Evolutionary conservation across 1,139 yeast genomes (phyloP).

Genomic region (Arxiozyma bovina): DNA sequence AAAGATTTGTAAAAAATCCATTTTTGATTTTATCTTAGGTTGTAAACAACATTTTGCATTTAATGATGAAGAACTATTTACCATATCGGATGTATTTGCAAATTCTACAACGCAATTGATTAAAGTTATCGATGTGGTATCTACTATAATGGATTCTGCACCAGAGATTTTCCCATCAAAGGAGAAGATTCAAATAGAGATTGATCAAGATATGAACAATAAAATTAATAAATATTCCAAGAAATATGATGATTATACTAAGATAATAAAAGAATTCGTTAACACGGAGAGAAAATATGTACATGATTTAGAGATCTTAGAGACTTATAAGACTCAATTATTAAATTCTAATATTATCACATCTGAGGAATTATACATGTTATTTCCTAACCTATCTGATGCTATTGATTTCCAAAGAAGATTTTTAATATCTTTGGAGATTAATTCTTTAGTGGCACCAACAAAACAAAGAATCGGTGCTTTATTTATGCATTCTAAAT

Average conservation of each 20-base stretch:
- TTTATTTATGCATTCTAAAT: constrained; percentile 71
- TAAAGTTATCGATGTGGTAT: constrained; percentile 64
- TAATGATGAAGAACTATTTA: constrained; percentile 75
- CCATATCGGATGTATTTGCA: constrained; percentile 82
- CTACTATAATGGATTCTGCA: constrained; percentile 47
- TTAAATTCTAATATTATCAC: constrained; percentile 57
- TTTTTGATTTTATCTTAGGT: constrained; percentile 82
- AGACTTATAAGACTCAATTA: constrained; percentile 60
- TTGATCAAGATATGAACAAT: constrained; percentile 11
- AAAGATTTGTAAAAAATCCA: constrained; percentile 78
- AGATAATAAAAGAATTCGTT: constrained; percentile 74
- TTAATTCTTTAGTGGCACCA: constrained; percentile 68
- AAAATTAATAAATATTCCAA: constrained; percentile 6
- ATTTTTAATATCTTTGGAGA: constrained; percentile 78
- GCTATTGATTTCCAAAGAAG: constrained; percentile 89
- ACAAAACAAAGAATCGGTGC: constrained; percentile 82
- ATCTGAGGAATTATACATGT: constrained; percentile 67
- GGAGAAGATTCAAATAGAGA: constrained; percentile 13
- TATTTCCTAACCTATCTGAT: constrained; percentile 81
- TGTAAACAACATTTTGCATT: constrained; percentile 70
- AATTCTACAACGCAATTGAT: constrained; percentile 73
- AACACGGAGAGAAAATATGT: constrained; percentile 90
- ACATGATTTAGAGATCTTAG: constrained; percentile 72
- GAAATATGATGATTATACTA: constrained; percentile 29
- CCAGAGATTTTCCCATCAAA: constrained; percentile 34